A percentile compares a stretch with the other conserved stretches of the same genome.
These are phyloP conservation scores for Ustilago esculenta DNA, from an alignment of 1,284 basidiomycete species.

Conservation along the genomic window DNA sequence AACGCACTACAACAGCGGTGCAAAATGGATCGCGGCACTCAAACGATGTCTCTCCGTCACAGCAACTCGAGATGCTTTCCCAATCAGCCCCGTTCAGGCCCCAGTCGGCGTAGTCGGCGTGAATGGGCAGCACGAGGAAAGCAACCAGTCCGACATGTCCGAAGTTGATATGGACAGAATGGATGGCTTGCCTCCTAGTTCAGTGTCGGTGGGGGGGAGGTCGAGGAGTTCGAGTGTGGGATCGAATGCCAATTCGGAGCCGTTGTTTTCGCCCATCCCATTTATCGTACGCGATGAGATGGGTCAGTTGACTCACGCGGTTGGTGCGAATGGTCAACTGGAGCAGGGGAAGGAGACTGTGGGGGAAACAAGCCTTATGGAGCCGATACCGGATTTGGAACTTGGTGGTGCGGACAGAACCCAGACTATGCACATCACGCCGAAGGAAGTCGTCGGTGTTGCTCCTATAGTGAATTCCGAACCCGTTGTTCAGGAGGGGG, in stretches of 20 bases:
- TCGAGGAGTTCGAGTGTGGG: slow-evolving; percentile 12
- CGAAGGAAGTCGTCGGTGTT: slow-evolving; percentile 18
- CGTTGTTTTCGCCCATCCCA: slow-evolving; percentile 43
- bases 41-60: slow-evolving; percentile 44
- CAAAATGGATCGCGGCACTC: slow-evolving; percentile 42
- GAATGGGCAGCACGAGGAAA: slow-evolving; percentile 7
- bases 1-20: slow-evolving; percentile 18
- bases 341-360: too few relatives aligned
- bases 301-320: slow-evolving; percentile 1
- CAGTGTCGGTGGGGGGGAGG: not conserved
- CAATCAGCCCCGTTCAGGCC: slow-evolving; percentile 31
- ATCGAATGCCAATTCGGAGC: slow-evolving; percentile 6
- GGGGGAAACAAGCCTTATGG: not conserved
- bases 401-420: slow-evolving; percentile 36
- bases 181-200: slow-evolving; percentile 21
- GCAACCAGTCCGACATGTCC: too few relatives aligned
- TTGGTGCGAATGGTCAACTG: too few relatives aligned
- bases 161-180: slow-evolving; percentile 36
- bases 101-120: not conserved
- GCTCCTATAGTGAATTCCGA: slow-evolving; percentile 2
- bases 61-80: slow-evolving; percentile 47
- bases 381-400: slow-evolving; percentile 29
- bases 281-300: slow-evolving; percentile 28
- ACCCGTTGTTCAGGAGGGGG: too few relatives aligned
- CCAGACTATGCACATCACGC: not conserved